A percentile compares a stretch with the other conserved stretches of the same genome.
Evolutionary conservation across 1,284 basidiomycete species (phyloP).

Genomic region (Prillingera fragicola): DNA sequence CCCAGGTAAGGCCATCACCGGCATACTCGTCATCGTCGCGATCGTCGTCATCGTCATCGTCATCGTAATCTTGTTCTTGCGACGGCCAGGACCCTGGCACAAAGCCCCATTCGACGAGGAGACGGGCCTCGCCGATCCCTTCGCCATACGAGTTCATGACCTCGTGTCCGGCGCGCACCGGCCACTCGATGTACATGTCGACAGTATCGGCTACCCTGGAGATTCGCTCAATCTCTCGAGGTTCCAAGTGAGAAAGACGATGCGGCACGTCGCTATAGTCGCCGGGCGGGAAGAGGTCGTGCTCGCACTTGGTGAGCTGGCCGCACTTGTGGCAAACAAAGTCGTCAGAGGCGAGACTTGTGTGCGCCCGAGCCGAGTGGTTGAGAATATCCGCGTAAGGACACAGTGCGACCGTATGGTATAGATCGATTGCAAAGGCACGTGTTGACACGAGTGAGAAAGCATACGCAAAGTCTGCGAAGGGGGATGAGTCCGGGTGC

Average conservation of each 20-base stretch:
- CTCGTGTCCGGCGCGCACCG: conserved; percentile 52
- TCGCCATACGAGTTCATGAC: conserved; percentile 83
- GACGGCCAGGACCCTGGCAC: conserved; percentile 23
- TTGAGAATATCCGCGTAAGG: conserved; percentile 90
- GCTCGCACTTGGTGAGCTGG: conserved; percentile 63
- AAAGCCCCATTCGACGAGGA: conserved; percentile 72
- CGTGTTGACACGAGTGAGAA: conserved; percentile 78
- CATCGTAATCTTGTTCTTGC: conserved; percentile 1
- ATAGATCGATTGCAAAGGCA: conserved; percentile 80
- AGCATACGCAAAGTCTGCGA: conserved; percentile 60
- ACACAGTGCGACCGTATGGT: conserved; percentile 78
- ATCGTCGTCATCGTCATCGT: conserved; percentile 1
- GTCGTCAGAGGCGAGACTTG: conserved; percentile 61
- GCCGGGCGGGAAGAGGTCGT: conserved; percentile 55
- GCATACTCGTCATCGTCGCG: conserved; percentile 19
- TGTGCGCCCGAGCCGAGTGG: conserved; percentile 50
- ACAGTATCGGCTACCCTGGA: conserved; percentile 28
- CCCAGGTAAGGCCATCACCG: conserved; percentile 32
- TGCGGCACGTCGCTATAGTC: conserved; percentile 5
- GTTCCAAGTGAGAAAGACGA: conserved; percentile 28
- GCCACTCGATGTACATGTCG: conserved; percentile 41
- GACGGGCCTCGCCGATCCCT: conserved; percentile 60
- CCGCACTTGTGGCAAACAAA: conserved; percentile 79
- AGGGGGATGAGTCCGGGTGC: conserved; percentile 33
- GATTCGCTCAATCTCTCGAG: conserved; percentile 10